Evolutionary conservation across 106 monocot genomes (phyloP), one percentile per base, ranked within the genome.

Genomic region (Dendrobium catenatum): DNA sequence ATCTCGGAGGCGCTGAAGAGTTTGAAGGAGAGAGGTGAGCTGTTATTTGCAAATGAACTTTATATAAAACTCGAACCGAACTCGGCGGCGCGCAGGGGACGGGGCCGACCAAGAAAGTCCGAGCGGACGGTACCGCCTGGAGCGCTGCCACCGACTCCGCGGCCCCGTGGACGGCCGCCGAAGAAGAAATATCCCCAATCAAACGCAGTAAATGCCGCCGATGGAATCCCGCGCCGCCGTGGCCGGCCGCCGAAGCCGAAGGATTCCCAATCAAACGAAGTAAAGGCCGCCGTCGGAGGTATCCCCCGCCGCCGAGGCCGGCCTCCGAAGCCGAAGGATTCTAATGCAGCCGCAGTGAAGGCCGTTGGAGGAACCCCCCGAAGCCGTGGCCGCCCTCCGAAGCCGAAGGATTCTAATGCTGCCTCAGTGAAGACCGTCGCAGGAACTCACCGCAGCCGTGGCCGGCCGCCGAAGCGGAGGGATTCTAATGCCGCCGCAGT

Each of bases 201-300:
- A 3, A 37, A 37, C 37, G 37, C 37, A 37, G 2, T 37, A 3
- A 37, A 37, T 2, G 37, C 37, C 37, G 37, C 37, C 37, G 37
- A 3, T 37, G 37, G 37, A 3, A 37, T 37, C 37, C 37, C 37
- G 37, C 46, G 46, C 46, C 8, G 46, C 46, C 87, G 92, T 19
- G 89, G 92, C 15, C 83, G 89, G 13, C 92, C 89, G 4, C 86
- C 91, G 8, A 94, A 94, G 85, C 75, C 88, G 5, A 89, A 91
- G 81, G 91, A 85, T 37, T 37, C 37, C 37, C 37, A 2, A 72
- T 79, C 85, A 0, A 6, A 46, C 6, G 46, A 4, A 46, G 46
- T 46, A 9, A 46, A 46, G 4, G 18, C 84, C 18, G 77, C 79
- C 18, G 77, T 79, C 3, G 85, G 19, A 58, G 58, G 58, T 4